These are phyloP conservation scores for Fonsecaea monophora DNA, from an alignment of 2,329 filamentous ascomycete species.

Conservation along the genomic window DNA sequence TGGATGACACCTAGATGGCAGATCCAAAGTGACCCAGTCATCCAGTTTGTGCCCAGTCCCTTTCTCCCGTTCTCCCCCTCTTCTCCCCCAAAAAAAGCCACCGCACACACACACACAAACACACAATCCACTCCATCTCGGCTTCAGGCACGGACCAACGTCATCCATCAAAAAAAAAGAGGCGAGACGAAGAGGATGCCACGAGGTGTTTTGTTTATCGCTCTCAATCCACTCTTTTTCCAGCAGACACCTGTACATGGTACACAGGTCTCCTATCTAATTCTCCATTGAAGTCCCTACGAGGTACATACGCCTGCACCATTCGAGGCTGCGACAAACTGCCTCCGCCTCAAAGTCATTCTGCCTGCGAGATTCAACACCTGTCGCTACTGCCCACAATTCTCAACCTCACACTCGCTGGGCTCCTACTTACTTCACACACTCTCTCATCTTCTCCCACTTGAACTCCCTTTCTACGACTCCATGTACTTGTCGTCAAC, in stretches of 20 bases:
- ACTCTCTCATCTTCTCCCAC: neutral
- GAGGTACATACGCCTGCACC: neutral
- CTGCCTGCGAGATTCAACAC: neutral
- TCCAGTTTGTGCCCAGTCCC: too few relatives aligned
- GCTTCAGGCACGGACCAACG: constrained; percentile 16
- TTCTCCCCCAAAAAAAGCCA: neutral
- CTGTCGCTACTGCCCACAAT: constrained; percentile 12
- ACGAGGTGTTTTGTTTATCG: constrained; percentile 5
- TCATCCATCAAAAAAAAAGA: constrained; percentile 6
- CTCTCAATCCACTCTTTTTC: constrained; percentile 9
- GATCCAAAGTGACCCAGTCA: neutral
- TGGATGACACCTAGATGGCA: constrained; percentile 1
- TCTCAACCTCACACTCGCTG: neutral
- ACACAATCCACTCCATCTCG: constrained; percentile 9
- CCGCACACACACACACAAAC: neutral
- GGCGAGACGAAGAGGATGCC: constrained; percentile 13
- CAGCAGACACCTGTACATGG: neutral
- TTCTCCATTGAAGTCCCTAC: too few relatives aligned
- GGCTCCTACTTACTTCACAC: too few relatives aligned
- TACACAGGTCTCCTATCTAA: too few relatives aligned
- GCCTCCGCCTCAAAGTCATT: too few relatives aligned
- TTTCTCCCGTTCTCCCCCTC: neutral
- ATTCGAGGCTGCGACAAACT: neutral
- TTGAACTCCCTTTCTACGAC: neutral
- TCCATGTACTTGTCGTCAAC: constrained; percentile 8